These are phyloP conservation scores for Verticillium dahliae DNA, from an alignment of 2,329 filamentous ascomycete genomes.

Conservation along the genomic window DNA sequence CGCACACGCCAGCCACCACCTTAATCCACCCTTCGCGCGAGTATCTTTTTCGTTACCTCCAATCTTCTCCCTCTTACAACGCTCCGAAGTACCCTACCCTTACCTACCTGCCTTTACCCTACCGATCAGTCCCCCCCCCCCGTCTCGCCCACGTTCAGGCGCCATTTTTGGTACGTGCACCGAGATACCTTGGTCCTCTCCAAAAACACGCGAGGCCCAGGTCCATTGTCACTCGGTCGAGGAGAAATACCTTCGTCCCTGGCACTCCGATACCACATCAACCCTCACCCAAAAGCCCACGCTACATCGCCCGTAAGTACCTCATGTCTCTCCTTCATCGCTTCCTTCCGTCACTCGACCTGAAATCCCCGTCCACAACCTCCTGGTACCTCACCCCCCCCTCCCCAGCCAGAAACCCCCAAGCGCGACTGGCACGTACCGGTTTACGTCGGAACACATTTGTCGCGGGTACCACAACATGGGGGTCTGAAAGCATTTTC, in stretches of 20 bases:
- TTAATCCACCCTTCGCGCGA: constrained; percentile 9
- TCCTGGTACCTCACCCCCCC: not conserved
- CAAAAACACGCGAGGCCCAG: not conserved
- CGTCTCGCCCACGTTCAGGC: not conserved
- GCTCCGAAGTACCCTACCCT: not conserved
- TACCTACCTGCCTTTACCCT: not conserved
- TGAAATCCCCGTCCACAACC: not conserved
- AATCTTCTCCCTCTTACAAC: not conserved
- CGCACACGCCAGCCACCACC: constrained; percentile 5
- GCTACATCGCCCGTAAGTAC: constrained; percentile 29
- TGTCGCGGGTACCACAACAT: constrained; percentile 2
- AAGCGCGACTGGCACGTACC: constrained; percentile 4
- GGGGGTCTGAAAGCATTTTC: not conserved
- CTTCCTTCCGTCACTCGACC: constrained; percentile 3
- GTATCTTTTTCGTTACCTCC: constrained; percentile 12
- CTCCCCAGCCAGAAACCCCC: not conserved
- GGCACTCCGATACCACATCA: constrained; percentile 10
- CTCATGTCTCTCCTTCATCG: constrained; percentile 12
- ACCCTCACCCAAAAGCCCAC: constrained; percentile 16
- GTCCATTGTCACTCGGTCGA: not conserved
- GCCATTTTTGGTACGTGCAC: not conserved
- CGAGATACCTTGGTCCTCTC: not conserved
- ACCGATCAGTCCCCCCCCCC: not conserved
- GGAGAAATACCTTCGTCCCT: constrained; percentile 1
- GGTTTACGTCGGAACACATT: not conserved